These are phyloP conservation scores for Karstenula rhodostoma DNA, from an alignment of 2,329 filamentous ascomycete genomes.

Conservation along the genomic window DNA sequence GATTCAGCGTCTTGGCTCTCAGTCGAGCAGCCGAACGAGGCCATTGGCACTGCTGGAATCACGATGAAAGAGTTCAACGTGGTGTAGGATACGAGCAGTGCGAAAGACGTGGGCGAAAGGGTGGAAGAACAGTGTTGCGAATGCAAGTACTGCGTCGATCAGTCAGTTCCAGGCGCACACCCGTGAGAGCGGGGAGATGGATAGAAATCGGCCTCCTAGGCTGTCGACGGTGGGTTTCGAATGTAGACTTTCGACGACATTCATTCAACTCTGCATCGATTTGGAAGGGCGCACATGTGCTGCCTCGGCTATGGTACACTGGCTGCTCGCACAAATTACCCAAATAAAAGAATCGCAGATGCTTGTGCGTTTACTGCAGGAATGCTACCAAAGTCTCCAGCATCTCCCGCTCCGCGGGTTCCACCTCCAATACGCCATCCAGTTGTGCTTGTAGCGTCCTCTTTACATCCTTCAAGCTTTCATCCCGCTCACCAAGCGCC, in stretches of 20 bases:
- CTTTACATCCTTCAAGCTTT: conserved; percentile 69
- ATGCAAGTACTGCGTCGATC: not conserved
- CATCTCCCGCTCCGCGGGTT: conserved; percentile 69
- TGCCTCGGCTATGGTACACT: conserved; percentile 3
- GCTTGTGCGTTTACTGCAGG: conserved; percentile 25
- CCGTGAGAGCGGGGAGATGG: no score
- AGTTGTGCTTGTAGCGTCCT: conserved; percentile 75
- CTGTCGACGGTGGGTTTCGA: not conserved
- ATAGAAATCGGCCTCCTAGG: no score
- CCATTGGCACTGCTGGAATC: not conserved
- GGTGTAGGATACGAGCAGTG: not conserved
- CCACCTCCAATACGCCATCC: conserved; percentile 62
- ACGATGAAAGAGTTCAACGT: not conserved
- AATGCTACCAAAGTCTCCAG: conserved; percentile 62
- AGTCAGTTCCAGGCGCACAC: not conserved
- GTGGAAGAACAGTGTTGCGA: not conserved
- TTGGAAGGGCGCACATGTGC: not conserved
- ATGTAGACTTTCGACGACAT: not conserved
- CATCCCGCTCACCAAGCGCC: conserved; percentile 73
- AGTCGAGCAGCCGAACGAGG: not conserved
- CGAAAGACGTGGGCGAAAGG: not conserved
- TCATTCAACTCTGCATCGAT: not conserved
- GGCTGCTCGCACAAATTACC: not conserved
- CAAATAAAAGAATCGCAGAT: not conserved
- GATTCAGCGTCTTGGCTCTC: conserved; percentile 7